Evolutionary conservation across 768 basidiomycete species (phyloP).

Genomic region (Dioszegia crocea): DNA sequence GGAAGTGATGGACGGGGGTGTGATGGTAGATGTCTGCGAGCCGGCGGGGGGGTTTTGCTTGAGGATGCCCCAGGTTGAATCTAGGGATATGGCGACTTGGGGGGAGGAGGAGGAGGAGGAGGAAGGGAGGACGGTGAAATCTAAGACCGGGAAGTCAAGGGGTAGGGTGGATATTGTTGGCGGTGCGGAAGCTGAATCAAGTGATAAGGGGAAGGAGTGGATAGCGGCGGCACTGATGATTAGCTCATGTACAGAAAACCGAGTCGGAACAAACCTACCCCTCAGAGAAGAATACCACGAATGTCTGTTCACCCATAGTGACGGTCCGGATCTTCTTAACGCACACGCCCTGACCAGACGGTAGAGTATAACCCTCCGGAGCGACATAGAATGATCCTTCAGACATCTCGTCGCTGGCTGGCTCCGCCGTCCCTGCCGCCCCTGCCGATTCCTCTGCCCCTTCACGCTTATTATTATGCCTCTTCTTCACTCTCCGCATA

Average conservation of each 20-base stretch:
- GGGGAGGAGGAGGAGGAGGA: conserved; percentile 10
- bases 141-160: conserved; percentile 35
- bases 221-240: conserved; percentile 35
- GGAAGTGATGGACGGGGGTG: conserved; percentile 1
- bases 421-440: neutral
- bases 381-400: conserved; percentile 31
- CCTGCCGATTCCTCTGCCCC: neutral
- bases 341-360: conserved; percentile 44
- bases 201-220: conserved; percentile 34
- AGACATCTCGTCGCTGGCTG: neutral
- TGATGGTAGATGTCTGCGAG: neutral
- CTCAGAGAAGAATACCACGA: conserved; percentile 47
- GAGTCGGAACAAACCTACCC: conserved; percentile 29
- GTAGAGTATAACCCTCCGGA: conserved; percentile 38
- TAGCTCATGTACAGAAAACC: neutral
- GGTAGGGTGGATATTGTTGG: conserved; percentile 26
- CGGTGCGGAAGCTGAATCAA: conserved; percentile 10
- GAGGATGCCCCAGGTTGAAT: conserved; percentile 43
- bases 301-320: conserved; percentile 20
- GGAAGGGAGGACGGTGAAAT: conserved; percentile 25
- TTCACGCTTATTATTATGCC: conserved; percentile 5
- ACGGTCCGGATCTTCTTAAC: conserved; percentile 39
- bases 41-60: conserved; percentile 26
- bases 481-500: conserved; percentile 27
- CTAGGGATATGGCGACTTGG: conserved; percentile 34